phyloP scores from a whole-genome alignment of 2,329 filamentous ascomycete genomes.

The Saccharata proteae region DNA sequence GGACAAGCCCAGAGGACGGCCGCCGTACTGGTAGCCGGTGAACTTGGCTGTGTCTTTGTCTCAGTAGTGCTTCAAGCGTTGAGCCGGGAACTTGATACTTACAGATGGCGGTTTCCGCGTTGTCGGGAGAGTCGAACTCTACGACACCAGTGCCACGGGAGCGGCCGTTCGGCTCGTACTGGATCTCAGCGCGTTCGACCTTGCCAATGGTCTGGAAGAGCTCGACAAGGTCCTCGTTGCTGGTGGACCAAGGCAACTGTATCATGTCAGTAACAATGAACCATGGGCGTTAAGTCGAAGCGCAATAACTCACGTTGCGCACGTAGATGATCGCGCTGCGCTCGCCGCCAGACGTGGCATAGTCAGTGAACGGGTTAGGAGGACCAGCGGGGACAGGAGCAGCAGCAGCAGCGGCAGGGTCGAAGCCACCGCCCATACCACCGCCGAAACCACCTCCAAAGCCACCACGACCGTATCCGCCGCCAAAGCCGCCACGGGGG shows the following conservation, averaged over 20 bases:
- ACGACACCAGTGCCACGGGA: constrained; percentile 96
- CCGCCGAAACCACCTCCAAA: constrained; percentile 34
- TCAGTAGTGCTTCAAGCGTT: neutral
- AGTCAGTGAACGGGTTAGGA: constrained; percentile 90
- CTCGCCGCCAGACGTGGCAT: constrained; percentile 75
- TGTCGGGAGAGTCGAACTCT: constrained; percentile 70
- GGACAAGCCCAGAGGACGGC: constrained; percentile 80
- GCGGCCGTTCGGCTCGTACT: constrained; percentile 92
- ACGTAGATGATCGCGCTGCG: constrained; percentile 81
- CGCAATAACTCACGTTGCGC: constrained; percentile 64
- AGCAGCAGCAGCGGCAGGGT: constrained; percentile 39
- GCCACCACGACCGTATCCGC: constrained; percentile 35
- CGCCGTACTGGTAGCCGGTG: constrained; percentile 93
- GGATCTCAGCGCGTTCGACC: constrained; percentile 96
- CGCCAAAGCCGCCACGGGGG: constrained; percentile 47
- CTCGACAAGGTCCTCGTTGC: constrained; percentile 93
- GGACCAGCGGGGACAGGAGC: constrained; percentile 40
- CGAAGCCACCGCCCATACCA: constrained; percentile 28
- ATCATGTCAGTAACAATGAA: constrained; percentile 18
- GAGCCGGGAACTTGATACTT: constrained; percentile 22
- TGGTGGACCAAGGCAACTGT: constrained; percentile 95
- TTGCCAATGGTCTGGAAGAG: constrained; percentile 97
- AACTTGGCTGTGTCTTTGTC: constrained; percentile 59
- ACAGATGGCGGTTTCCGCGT: constrained; percentile 82
- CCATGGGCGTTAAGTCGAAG: neutral